phyloP scores from a whole-genome alignment of 106 monocot genomes.

The Dioscorea zingiberensis region DNA sequence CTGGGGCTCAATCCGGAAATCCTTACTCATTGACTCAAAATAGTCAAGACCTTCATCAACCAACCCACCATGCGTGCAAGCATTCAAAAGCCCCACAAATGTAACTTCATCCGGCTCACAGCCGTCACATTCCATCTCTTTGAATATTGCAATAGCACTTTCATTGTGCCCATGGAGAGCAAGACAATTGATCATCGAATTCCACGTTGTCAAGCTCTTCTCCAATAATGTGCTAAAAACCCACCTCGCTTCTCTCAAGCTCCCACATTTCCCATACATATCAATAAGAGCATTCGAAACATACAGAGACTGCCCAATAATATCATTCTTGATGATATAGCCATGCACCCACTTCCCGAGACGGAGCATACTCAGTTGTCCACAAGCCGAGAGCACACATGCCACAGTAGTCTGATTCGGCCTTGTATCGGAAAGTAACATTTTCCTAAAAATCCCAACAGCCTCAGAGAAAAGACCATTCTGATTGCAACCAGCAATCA shows the following conservation, averaged over 20 bases:
- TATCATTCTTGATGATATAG: conserved; percentile 35
- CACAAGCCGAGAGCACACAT: conserved; percentile 71
- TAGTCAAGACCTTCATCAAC: conserved; percentile 64
- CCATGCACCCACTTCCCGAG: conserved; percentile 67
- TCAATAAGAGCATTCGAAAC: conserved; percentile 77
- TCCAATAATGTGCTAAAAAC: conserved; percentile 36
- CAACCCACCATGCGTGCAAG: conserved; percentile 79
- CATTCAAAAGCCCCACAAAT: conserved; percentile 87
- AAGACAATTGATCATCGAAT: conserved; percentile 91
- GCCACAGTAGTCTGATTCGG: conserved; percentile 66
- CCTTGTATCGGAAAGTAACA: conserved; percentile 22
- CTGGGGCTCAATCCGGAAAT: conserved; percentile 40
- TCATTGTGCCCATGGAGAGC: conserved; percentile 67
- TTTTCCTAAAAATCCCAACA: conserved; percentile 37
- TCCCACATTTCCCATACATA: conserved; percentile 96
- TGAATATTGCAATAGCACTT: conserved; percentile 41
- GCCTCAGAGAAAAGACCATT: conserved; percentile 87
- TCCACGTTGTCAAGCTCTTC: conserved; percentile 67
- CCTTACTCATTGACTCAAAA: conserved; percentile 44
- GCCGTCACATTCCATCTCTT: conserved; percentile 36
- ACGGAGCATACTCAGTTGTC: conserved; percentile 72
- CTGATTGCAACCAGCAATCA: conserved; percentile 66
- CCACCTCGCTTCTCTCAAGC: conserved; percentile 49
- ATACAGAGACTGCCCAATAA: conserved; percentile 26
- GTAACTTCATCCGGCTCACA: conserved; percentile 68